Evolutionary conservation across 1,139 yeast genomes (phyloP).

Genomic region (Geotrichum carabidarum): DNA sequence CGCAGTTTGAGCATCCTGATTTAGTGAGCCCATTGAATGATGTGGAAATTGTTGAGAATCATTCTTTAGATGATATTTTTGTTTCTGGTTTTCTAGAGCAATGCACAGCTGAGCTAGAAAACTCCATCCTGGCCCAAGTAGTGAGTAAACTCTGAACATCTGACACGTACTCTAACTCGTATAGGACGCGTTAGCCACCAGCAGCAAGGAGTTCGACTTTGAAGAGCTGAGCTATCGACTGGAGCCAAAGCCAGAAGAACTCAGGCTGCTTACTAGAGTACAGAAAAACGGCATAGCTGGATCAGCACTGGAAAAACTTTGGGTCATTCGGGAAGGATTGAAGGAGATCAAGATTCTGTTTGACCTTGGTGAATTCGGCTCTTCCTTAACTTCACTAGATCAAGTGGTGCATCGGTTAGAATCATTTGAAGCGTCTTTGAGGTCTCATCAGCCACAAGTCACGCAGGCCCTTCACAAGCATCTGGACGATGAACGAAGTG

Average conservation of each 20-base stretch:
- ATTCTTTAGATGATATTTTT: slow-evolving; percentile 9
- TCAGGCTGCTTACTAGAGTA: slow-evolving; percentile 9
- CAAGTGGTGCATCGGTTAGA: slow-evolving; percentile 24
- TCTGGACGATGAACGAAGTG: slow-evolving; percentile 17
- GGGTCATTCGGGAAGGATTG: slow-evolving; percentile 33
- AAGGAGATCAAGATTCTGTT: slow-evolving; percentile 29
- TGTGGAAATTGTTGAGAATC: neutral
- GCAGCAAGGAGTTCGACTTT: slow-evolving; percentile 9
- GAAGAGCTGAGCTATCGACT: slow-evolving; percentile 9
- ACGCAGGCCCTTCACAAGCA: slow-evolving; percentile 21
- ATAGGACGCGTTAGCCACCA: slow-evolving; percentile 7
- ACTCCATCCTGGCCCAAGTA: slow-evolving; percentile 7
- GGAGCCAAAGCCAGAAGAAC: slow-evolving; percentile 12
- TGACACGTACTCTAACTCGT: neutral
- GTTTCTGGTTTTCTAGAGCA: slow-evolving; percentile 10
- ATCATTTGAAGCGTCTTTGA: slow-evolving; percentile 21
- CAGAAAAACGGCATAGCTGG: slow-evolving; percentile 14
- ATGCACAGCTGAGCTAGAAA: slow-evolving; percentile 9
- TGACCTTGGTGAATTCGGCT: slow-evolving; percentile 28
- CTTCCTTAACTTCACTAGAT: slow-evolving; percentile 29
- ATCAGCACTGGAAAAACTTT: slow-evolving; percentile 28
- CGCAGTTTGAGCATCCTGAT: slow-evolving; percentile 3
- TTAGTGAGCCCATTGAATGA: neutral
- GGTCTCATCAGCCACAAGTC: slow-evolving; percentile 1
- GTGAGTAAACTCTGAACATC: slow-evolving; percentile 1